Evolutionary conservation across 108 stramenopile genomes (phyloP).

Genomic region (Cyclotella choctawhatcheeana): DNA sequence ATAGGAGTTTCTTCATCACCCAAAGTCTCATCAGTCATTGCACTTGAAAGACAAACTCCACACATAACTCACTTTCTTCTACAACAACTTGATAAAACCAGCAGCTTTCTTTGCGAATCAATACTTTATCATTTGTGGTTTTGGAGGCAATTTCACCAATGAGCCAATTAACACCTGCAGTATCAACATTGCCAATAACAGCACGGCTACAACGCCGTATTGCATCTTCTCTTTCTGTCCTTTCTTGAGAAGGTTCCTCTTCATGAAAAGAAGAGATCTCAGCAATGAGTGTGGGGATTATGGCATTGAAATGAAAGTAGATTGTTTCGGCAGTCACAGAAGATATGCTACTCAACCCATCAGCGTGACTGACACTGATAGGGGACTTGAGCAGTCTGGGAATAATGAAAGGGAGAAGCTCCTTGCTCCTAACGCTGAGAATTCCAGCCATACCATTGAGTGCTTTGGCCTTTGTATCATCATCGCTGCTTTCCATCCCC

Average conservation of each 20-base stretch:
- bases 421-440: constrained; percentile 87
- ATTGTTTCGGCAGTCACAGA: constrained; percentile 86
- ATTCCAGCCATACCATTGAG: constrained; percentile 94
- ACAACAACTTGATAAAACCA: constrained; percentile 78
- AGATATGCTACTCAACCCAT: constrained; percentile 90
- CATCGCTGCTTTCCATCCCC: constrained; percentile 76
- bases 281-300: constrained; percentile 74
- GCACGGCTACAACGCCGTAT: constrained; percentile 68
- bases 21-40: neutral
- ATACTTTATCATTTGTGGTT: constrained; percentile 75
- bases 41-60: neutral
- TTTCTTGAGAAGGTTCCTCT: constrained; percentile 53
- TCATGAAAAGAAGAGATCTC: constrained; percentile 71
- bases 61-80: constrained; percentile 78
- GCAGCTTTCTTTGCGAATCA: constrained; percentile 76
- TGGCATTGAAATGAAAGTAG: constrained; percentile 80
- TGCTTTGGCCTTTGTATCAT: constrained; percentile 70
- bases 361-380: constrained; percentile 83
- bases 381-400: constrained; percentile 88
- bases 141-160: constrained; percentile 79
- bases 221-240: constrained; percentile 60
- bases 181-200: constrained; percentile 69
- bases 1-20: constrained; percentile 9
- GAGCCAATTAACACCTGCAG: constrained; percentile 83
- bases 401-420: constrained; percentile 93